These are phyloP conservation scores for Backusella sp. DNA, from an alignment of 192 early-diverging fungal species.

Conservation along the genomic window DNA sequence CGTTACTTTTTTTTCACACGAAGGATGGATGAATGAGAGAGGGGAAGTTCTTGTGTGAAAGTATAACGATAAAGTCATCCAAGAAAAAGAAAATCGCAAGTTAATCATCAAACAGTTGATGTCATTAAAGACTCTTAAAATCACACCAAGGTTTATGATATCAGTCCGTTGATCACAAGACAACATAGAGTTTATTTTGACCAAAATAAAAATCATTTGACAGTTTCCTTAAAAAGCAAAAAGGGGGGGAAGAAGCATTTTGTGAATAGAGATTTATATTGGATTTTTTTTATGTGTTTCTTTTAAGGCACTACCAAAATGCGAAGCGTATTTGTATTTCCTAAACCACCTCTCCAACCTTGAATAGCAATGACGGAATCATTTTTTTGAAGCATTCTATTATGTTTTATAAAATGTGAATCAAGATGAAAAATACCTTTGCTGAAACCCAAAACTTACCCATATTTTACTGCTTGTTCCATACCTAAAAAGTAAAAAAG, in stretches of 20 bases:
- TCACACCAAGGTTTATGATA: neutral
- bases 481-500: neutral
- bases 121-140: neutral
- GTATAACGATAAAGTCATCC: neutral
- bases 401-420: neutral
- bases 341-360: slow-evolving; percentile 82
- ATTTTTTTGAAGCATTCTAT: slow-evolving; percentile 60
- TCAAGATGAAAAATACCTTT: neutral
- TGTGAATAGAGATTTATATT: neutral
- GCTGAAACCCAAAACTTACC: neutral
- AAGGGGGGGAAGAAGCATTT: neutral
- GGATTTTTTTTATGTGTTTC: neutral
- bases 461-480: slow-evolving; percentile 10
- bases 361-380: slow-evolving; percentile 77
- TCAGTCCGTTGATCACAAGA: neutral
- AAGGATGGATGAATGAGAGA: neutral
- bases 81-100: too few relatives aligned
- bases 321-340: slow-evolving; percentile 83
- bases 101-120: neutral
- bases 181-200: neutral
- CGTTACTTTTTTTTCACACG: neutral
- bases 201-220: neutral
- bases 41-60: neutral
- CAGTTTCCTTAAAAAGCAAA: neutral
- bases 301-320: slow-evolving; percentile 44